Evolutionary conservation across 2,329 filamentous ascomycete species (phyloP).

Genomic region (Sarocladium strictum): DNA sequence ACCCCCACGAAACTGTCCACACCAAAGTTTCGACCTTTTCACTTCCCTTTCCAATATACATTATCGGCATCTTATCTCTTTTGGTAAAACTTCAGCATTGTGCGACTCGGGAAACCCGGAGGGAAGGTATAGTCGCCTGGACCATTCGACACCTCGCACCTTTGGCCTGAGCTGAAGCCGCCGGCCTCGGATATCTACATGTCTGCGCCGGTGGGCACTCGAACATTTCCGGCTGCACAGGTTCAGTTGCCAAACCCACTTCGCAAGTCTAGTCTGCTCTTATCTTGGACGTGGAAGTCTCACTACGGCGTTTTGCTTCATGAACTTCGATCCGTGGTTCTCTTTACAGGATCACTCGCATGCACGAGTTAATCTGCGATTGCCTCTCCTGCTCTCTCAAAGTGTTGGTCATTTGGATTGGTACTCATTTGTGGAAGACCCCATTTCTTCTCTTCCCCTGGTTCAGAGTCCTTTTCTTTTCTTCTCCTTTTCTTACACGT

Average conservation of each 20-base stretch:
- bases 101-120: neutral
- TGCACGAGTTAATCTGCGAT: neutral
- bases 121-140: neutral
- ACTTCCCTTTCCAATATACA: neutral
- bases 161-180: too few species aligned
- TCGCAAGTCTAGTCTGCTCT: neutral
- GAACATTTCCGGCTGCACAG: too few species aligned
- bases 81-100: neutral
- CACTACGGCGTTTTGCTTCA: conserved; percentile 1
- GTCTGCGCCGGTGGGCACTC: neutral
- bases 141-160: too few species aligned
- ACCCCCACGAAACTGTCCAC: too few species aligned
- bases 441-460: neutral
- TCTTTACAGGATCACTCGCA: neutral
- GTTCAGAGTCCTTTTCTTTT: neutral
- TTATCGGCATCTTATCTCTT: neutral
- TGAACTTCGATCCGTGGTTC: neutral
- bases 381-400: neutral
- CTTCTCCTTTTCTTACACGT: neutral
- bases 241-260: too few species aligned
- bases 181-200: too few species aligned
- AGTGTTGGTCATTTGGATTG: neutral
- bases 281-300: neutral
- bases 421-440: neutral
- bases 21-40: too few species aligned